Base-by-base conservation (phyloP, 306 rosid species). In the Abrus precatorius region DNA sequence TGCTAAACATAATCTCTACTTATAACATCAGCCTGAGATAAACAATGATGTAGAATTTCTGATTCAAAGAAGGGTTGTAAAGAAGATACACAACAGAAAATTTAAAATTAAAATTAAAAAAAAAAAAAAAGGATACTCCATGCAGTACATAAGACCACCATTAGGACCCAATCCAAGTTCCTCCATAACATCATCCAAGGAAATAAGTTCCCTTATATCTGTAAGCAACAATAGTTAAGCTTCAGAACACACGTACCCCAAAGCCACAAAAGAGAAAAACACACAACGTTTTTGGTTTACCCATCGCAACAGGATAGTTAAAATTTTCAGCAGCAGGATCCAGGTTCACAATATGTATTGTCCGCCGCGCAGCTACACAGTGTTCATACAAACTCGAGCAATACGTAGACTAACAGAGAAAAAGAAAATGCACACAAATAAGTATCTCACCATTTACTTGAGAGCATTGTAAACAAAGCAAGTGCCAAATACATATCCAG, bases 321-420 rank as follows among this genome's bases (percentile, higher is more conserved):
- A 95, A 95, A 83, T 86, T 87, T 77, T 95, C 99, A 2, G 99
- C 99, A 77, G 99, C 99, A 74, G 99, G 98, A 77, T 95, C 99
- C 56, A 95, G 88, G 77, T 95, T 95, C 77, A 89, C 90, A 53
- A 95, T 76, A 77, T 90, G 87, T 27, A 91, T 77, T 7, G 87
- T 81, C 64, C 96, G 85, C 7, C 84, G 79, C 12, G 83, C 73
- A 45, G 91, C 75, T 62, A 82, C 74, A 65, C 97, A 90, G 77
- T 91, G 90, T 86, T 82, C 80, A 66, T 85, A 84, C 89, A 93
- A 91, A 83, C 90, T 91, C 6, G 98, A 93, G 82, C 97, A 95
- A 73, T 95, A 95, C 1, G 99, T 92, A 3, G 95, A 92, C 95
- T 91, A 78, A 60, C 77, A 20, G 63, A 33, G 14, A 80, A 45